phyloP scores from a whole-genome alignment of 2,329 filamentous ascomycete species.

The Venturia aucupariae region DNA sequence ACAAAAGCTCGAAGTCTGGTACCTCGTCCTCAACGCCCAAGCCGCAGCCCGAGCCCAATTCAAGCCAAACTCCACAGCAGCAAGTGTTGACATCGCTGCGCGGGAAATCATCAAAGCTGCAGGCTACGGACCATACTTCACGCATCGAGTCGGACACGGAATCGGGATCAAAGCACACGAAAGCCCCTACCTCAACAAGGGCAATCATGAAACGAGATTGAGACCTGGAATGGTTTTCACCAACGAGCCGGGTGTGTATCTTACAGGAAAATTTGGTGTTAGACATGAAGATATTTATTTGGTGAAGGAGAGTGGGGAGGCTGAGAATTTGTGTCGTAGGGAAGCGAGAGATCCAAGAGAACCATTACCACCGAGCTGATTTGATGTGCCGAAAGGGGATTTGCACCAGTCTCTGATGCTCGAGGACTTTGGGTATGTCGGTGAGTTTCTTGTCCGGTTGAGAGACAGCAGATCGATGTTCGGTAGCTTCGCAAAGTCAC shows the following conservation, averaged over 20 bases:
- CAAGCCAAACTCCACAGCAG: slow-evolving; percentile 44
- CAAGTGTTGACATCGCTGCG: slow-evolving; percentile 52
- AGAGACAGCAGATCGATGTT: background rate
- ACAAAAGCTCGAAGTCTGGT: slow-evolving; percentile 51
- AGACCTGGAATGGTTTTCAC: slow-evolving; percentile 54
- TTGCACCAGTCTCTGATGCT: background rate
- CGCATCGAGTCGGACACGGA: slow-evolving; percentile 53
- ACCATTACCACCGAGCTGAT: slow-evolving; percentile 25
- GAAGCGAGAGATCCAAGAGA: slow-evolving; percentile 46
- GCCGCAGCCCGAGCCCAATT: slow-evolving; percentile 37
- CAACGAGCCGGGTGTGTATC: slow-evolving; percentile 54
- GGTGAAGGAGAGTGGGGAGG: slow-evolving; percentile 43
- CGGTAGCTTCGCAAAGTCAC: background rate
- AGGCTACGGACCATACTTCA: slow-evolving; percentile 51
- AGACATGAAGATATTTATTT: slow-evolving; percentile 54
- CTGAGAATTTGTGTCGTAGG: slow-evolving; percentile 46
- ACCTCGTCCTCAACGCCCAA: slow-evolving; percentile 54
- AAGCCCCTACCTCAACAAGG: slow-evolving; percentile 55
- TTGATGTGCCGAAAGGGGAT: background rate
- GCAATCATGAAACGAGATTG: slow-evolving; percentile 41
- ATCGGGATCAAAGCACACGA: slow-evolving; percentile 61
- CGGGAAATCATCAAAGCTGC: slow-evolving; percentile 47
- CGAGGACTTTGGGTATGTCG: background rate
- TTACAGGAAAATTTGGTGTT: slow-evolving; percentile 51
- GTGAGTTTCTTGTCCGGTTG: background rate